phyloP scores from a whole-genome alignment of 2,329 filamentous ascomycete species.

The Pseudovirgaria hyperparasitica region DNA sequence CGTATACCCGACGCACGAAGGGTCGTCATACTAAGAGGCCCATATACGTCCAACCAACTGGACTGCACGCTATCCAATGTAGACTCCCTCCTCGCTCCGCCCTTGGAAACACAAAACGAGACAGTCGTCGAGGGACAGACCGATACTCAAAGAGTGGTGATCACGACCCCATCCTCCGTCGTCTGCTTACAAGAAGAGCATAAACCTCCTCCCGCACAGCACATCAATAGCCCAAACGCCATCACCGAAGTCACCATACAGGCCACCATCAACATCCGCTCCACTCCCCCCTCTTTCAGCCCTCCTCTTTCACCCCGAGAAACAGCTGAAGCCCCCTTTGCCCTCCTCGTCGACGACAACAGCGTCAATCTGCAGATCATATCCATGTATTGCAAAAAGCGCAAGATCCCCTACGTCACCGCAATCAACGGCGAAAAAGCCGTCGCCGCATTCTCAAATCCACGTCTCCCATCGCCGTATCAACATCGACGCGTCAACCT shows the following conservation, averaged over 20 bases:
- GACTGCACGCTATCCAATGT: too few species aligned
- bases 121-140: too few species aligned
- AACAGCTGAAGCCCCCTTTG: constrained; percentile 10
- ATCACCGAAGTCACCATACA: not conserved
- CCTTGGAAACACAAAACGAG: too few species aligned
- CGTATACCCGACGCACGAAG: too few species aligned
- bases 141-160: too few species aligned
- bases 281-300: not conserved
- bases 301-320: not conserved
- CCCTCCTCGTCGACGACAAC: constrained; percentile 37
- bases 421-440: constrained; percentile 34
- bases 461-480: constrained; percentile 6
- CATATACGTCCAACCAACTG: constrained; percentile 12
- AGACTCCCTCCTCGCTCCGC: too few species aligned
- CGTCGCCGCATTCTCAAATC: constrained; percentile 22
- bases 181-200: too few species aligned
- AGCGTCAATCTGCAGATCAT: constrained; percentile 36
- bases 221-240: not conserved
- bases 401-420: constrained; percentile 28
- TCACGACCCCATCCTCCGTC: too few species aligned
- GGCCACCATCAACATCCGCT: constrained; percentile 11
- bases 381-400: constrained; percentile 33
- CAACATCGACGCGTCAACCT: constrained; percentile 24
- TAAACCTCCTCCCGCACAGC: not conserved
- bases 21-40: constrained; percentile 15